phyloP scores from a whole-genome alignment of 2,329 filamentous ascomycete species.

The Neofusicoccum laricinum region DNA sequence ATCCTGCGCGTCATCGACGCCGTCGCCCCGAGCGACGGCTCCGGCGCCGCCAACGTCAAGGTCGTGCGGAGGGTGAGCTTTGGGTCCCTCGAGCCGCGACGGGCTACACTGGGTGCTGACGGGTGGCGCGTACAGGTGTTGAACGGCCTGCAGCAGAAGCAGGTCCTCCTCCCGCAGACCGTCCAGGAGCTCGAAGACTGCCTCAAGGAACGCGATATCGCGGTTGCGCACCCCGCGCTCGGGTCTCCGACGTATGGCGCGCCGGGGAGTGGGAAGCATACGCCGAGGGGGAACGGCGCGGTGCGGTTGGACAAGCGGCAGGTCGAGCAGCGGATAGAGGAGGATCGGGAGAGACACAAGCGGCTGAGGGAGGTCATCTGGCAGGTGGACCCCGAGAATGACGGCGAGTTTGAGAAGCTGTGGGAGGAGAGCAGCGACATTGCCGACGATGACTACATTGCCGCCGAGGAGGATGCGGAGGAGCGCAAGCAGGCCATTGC shows the following conservation, averaged over 20 bases:
- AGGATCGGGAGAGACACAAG: constrained; percentile 94
- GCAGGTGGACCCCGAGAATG: constrained; percentile 68
- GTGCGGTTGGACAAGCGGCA: constrained; percentile 74
- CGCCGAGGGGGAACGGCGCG: constrained; percentile 32
- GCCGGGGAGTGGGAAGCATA: constrained; percentile 15
- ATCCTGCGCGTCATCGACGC: constrained; percentile 89
- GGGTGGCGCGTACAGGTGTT: constrained; percentile 53
- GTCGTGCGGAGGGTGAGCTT: constrained; percentile 73
- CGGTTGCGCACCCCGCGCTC: constrained; percentile 25
- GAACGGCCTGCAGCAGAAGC: constrained; percentile 65
- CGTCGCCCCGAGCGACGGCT: constrained; percentile 81
- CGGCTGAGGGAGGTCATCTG: constrained; percentile 87
- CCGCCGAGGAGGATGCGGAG: constrained; percentile 70
- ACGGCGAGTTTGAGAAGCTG: constrained; percentile 73
- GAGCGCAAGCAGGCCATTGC: constrained; percentile 51
- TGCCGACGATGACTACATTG: constrained; percentile 79
- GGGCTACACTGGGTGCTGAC: not conserved
- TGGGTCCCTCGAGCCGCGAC: not conserved
- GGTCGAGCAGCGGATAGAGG: constrained; percentile 94
- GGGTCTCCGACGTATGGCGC: constrained; percentile 21
- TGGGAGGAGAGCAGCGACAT: constrained; percentile 87
- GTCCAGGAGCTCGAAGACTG: constrained; percentile 79
- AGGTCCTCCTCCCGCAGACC: constrained; percentile 70
- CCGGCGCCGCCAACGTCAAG: constrained; percentile 89
- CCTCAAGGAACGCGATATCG: constrained; percentile 71